Evolutionary conservation across 768 basidiomycete species (phyloP), one percentile per base, ranked within the genome.

Genomic region (Hericium rajendrae): DNA sequence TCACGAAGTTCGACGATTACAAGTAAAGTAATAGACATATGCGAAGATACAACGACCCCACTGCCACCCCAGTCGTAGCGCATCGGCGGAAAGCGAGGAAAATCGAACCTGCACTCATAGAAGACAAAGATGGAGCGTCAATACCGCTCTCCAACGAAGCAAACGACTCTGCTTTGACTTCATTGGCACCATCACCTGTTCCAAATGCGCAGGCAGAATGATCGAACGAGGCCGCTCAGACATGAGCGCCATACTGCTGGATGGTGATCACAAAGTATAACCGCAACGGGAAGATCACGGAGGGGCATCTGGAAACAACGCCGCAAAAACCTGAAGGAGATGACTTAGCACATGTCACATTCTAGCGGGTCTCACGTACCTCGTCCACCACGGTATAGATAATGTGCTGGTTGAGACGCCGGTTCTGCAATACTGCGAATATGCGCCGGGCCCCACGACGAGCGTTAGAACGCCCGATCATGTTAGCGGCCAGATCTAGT

Each of bases 401-500:
- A 55, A 97, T 84, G 67, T 97, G 94, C 66, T 95, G 92, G 69
- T 95, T 97, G 37, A 98, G 76, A n/a, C 95, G 82, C 50, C 85
- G 81, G 67, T 97, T 97, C 71, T 99, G 97, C 46, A 98, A 68
- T 2, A 95, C 92, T 4, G 93, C 86, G 68, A 98, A 97, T 59
- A 97, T 89, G 51, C 93, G 79, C 41, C 93, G 79, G 9, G 95
- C 94, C 15, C 94, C 97, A 46, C 94, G 80, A 12, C 94, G 83
- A 16, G 95, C 94, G 67, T 99, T 98, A 3, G 90, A 86, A 32
- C 94, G 81, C n/a, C 97, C 97, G 62, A 97, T 97, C 88, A 97
- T 93, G 65, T 97, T 97, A 6, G 95, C 92, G 37, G 91, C 94
- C 54, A 97, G 72, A 66, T 98, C 95, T 97, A 49, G 62, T 9